These are phyloP conservation scores for Penicillium atrosanguineum DNA, from an alignment of 495 filamentous ascomycete genomes.

Conservation along the genomic window DNA sequence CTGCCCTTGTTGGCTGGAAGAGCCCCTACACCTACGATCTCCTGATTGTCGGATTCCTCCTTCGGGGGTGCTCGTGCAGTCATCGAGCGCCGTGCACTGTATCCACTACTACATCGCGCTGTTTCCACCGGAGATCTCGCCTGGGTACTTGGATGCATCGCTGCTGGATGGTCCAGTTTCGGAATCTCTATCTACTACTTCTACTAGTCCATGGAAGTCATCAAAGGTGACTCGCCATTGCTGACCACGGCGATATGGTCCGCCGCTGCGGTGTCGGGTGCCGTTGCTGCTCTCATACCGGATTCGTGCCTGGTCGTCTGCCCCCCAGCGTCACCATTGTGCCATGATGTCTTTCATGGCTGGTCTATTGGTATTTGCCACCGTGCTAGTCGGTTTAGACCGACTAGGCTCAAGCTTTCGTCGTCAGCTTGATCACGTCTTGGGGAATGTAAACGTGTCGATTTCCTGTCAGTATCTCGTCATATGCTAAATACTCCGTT, in stretches of 20 bases:
- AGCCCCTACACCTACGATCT: too few relatives aligned
- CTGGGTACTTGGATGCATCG: constrained; percentile 54
- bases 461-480: not conserved
- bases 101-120: too few relatives aligned
- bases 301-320: constrained; percentile 39
- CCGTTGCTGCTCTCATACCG: constrained; percentile 48
- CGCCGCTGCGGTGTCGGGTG: too few relatives aligned
- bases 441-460: constrained; percentile 48
- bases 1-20: too few relatives aligned
- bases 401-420: constrained; percentile 62
- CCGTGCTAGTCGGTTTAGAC: constrained; percentile 46
- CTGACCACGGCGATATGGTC: too few relatives aligned
- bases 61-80: too few relatives aligned
- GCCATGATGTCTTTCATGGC: constrained; percentile 48
- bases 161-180: constrained; percentile 24
- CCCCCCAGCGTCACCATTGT: constrained; percentile 43
- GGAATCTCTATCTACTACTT: constrained; percentile 61
- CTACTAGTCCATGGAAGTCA: constrained; percentile 51
- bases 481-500: not conserved
- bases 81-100: too few relatives aligned
- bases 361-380: constrained; percentile 45
- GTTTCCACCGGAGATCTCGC: constrained; percentile 34
- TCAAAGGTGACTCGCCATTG: constrained; percentile 43
- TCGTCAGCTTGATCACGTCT: constrained; percentile 53
- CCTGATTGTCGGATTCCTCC: too few relatives aligned